Evolutionary conservation across 2,329 filamentous ascomycete species (phyloP), one percentile per base, ranked within the genome.

Genomic region (Bipolaris gigantea): DNA sequence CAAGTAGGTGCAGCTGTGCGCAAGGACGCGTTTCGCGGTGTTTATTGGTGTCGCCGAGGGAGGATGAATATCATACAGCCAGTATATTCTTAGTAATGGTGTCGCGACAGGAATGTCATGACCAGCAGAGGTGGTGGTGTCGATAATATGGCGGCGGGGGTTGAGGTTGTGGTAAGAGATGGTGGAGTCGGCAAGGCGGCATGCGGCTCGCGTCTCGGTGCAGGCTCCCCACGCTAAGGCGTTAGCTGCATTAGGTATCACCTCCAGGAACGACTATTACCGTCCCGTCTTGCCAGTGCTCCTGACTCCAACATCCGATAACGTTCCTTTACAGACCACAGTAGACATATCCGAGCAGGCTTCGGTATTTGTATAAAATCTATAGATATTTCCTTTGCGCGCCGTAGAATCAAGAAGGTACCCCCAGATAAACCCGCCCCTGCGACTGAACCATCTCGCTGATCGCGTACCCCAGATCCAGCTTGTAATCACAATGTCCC

Each of bases 401-500:
- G 49, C 48, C 48, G 27, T 56, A 48, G 33, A 48, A 48, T 8
- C 25, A 39, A 42, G n/a, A 36, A 50, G 55, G 55, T 57, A 51
- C 23, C 30, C 18, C 34, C 18, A 23, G n/a, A 33, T 11, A 19
- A 23, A 13, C 42, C 35, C 23, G 1, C 13, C 35, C 33, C 7
- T 25, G 34, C 9, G 23, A 16, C 13, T 48, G 5, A 27, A 13
- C 40, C 30, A 41, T 48, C n/a, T 35, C 19, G 36, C 50, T 61
- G 47, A 60, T 51, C n/a, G 47, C 38, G 47, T 50, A 34, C 38
- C 21, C 40, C 16, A 55, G 47, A 54, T 58, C 56, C 51, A 58
- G 55, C 49, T 54, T 48, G 30, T 53, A 53, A 52, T 51, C 50
- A 55, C 30, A 61, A 83, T 84, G 81, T 72, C 81, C 58, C 63